phyloP scores from a whole-genome alignment of 2,329 filamentous ascomycete species.

The Hymenoscyphus repandus region DNA sequence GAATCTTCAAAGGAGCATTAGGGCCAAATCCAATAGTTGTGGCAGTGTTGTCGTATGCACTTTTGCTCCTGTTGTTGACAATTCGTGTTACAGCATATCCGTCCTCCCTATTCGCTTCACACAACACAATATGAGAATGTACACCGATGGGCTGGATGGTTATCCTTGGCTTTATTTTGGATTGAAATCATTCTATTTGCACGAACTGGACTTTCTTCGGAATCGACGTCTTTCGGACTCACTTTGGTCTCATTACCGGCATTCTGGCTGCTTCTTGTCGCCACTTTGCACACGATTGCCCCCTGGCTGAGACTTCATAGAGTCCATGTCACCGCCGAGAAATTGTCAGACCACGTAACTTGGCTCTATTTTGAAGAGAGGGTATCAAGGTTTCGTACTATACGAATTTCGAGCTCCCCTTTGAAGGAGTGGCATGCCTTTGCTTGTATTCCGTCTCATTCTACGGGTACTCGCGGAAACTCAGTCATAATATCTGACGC shows the following conservation, averaged over 20 bases:
- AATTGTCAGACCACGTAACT: constrained; percentile 67
- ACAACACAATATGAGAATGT: constrained; percentile 66
- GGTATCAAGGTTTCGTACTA: constrained; percentile 49
- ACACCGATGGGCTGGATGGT: constrained; percentile 72
- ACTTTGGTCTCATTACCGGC: too few species aligned
- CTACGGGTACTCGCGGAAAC: constrained; percentile 40
- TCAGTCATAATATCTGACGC: constrained; percentile 67
- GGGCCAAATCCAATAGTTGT: background rate
- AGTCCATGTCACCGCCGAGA: constrained; percentile 58
- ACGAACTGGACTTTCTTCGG: constrained; percentile 32
- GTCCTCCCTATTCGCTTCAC: constrained; percentile 37
- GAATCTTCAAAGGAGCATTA: background rate
- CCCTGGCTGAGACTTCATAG: constrained; percentile 71
- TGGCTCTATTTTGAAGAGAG: constrained; percentile 59
- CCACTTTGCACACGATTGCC: constrained; percentile 60
- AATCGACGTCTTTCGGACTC: constrained; percentile 36
- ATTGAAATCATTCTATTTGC: constrained; percentile 51
- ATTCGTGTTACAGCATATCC: constrained; percentile 60
- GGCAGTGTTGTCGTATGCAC: constrained; percentile 48
- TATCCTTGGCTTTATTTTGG: constrained; percentile 60
- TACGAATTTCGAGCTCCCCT: constrained; percentile 57
- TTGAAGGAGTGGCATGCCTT: constrained; percentile 72
- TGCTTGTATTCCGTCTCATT: constrained; percentile 35
- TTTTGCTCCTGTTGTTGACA: constrained; percentile 50
- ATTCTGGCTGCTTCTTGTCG: constrained; percentile 66